Evolutionary conservation across 2,329 filamentous ascomycete species (phyloP).

Genomic region (Claviceps arundinis): DNA sequence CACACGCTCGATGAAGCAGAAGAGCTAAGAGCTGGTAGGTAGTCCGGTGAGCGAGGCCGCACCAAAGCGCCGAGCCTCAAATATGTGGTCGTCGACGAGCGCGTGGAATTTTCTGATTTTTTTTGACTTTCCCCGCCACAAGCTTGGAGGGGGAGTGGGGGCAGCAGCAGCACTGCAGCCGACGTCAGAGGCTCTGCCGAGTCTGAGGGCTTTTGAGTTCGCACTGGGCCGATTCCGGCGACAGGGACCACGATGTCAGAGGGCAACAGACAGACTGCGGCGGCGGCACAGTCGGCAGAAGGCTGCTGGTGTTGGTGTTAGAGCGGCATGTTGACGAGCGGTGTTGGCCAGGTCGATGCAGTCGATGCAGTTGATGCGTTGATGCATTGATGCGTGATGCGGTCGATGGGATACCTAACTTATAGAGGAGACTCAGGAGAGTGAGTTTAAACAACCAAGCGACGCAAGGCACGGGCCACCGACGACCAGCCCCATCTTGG

Average conservation of each 20-base stretch:
- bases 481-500: too few relatives aligned
- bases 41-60: constrained; percentile 2
- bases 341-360: background rate
- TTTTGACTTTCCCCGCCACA: constrained; percentile 4
- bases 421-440: too few relatives aligned
- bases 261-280: background rate
- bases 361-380: too few relatives aligned
- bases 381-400: too few relatives aligned
- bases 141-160: constrained; percentile 3
- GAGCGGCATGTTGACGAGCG: constrained; percentile 1
- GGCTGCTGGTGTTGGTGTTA: background rate
- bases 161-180: constrained; percentile 3
- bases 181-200: constrained; percentile 6
- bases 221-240: constrained; percentile 6
- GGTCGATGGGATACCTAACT: too few relatives aligned
- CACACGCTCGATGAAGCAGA: background rate
- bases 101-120: constrained; percentile 5
- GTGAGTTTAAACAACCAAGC: too few relatives aligned
- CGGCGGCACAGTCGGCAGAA: background rate
- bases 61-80: constrained; percentile 1
- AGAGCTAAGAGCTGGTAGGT: constrained; percentile 1
- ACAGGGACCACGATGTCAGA: background rate
- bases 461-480: too few relatives aligned
- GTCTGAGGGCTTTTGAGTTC: background rate
- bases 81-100: background rate